Conservation (phyloP, 768 basidiomycete genomes). For the Suillus paluster region DNA sequence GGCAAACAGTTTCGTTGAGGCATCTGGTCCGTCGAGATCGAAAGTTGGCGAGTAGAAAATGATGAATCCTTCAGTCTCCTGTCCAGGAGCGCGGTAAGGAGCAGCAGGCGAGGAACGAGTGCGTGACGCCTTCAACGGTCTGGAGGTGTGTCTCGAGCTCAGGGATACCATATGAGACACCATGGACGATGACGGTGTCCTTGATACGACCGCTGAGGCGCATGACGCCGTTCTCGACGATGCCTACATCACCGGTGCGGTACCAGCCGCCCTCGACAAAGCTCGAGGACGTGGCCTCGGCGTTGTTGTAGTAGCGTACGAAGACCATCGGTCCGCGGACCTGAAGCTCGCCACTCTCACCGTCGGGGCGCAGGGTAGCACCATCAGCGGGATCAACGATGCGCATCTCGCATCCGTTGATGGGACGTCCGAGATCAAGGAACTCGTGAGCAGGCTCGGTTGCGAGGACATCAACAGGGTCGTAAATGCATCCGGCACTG, state of each 20-base stretch:
- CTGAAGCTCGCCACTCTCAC: conserved; percentile 44
- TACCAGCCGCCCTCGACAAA: conserved; percentile 60
- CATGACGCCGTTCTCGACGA: conserved; percentile 38
- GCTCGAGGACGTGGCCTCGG: conserved; percentile 48
- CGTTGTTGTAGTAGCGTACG: conserved; percentile 52
- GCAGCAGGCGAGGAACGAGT: conserved; percentile 39
- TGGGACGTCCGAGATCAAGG: conserved; percentile 40
- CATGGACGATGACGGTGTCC: conserved; percentile 44
- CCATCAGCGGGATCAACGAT: conserved; percentile 36
- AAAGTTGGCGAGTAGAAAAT: conserved; percentile 41
- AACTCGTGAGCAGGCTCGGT: conserved; percentile 33
- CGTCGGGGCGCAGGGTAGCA: conserved; percentile 27
- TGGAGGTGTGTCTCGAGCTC: conserved; percentile 42
- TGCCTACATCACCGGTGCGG: conserved; percentile 61
- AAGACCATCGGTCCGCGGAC: conserved; percentile 46
- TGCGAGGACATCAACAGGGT: conserved; percentile 30
- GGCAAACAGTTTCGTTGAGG: conserved; percentile 23
- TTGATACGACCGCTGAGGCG: conserved; percentile 44
- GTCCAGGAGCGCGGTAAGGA: conserved; percentile 39
- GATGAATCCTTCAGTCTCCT: conserved; percentile 45
- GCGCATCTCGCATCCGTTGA: conserved; percentile 41
- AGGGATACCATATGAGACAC: conserved; percentile 40
- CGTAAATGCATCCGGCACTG: conserved; percentile 46
- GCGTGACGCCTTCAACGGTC: conserved; percentile 37
- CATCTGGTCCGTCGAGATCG: conserved; percentile 27